Evolutionary conservation across 78 protist genomes (phyloP), one percentile per base, ranked within the genome.

Genomic region (Pelomyxa schiedti): DNA sequence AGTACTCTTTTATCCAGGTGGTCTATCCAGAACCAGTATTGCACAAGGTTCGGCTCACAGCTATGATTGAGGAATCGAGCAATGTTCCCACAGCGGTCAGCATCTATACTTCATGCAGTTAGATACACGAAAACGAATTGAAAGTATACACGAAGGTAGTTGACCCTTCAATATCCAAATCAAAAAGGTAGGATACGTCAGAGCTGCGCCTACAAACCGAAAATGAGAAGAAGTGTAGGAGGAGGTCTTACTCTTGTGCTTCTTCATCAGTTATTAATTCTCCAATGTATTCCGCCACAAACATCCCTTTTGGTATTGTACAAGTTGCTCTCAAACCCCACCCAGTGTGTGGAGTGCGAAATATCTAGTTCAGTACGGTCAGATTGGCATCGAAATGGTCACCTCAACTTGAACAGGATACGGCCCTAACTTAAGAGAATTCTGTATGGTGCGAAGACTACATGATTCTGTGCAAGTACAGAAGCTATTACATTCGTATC

Each of bases 261-360:
- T 74, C 88, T 1, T 76, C 72, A 3, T 29, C n/a, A 4, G 81
- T 22, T 26, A 87, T 69, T 42, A 83, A 65, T 68, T 87, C 91
- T 52, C 91, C 91, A 1, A 71, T 75, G 67, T 82, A 87, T 76
- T 87, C 91, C 70, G 81, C 67, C 38, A 87, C 91, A 73, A 78
- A 87, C 4, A 72, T 74, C n/a, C 47, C 38, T 24, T 9, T 68
- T 3, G 75, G 82, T 3, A 87, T 74, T 8, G 67, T 80, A 8
- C 41, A 38, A 6, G 36, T 41, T 1, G 83, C 24, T 3, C 91
- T 70, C 7, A 78, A 71, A 16, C 84, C 83, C 91, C 91, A 87
- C 0, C 91, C 91, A n/a, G n/a, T n/a, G n/a, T n/a, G n/a, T n/a
- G n/a, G n/a, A n/a, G n/a, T n/a, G n/a, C n/a, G n/a, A n/a, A n/a